phyloP scores from a whole-genome alignment of 768 basidiomycete species.

The Pisolithus tinctorius region DNA sequence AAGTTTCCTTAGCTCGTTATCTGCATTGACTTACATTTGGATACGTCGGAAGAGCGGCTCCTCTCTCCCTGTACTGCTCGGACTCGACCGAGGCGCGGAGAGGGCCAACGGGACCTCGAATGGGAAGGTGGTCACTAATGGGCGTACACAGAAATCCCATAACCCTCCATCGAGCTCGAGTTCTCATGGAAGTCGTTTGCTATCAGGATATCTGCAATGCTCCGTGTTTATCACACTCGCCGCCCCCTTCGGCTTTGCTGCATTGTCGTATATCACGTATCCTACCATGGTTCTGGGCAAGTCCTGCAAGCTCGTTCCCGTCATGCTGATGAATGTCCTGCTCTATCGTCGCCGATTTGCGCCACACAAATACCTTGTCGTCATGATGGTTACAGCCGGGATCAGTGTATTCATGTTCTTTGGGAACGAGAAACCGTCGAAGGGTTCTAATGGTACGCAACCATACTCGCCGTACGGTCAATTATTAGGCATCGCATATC shows the following conservation, averaged over 20 bases:
- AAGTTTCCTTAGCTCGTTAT: constrained; percentile 68
- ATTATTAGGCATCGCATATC: constrained; percentile 66
- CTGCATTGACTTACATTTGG: constrained; percentile 71
- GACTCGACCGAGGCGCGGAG: constrained; percentile 38
- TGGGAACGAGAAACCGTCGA: constrained; percentile 47
- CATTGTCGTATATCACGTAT: constrained; percentile 93
- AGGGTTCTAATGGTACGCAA: constrained; percentile 30
- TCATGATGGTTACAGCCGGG: constrained; percentile 83
- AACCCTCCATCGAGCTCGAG: constrained; percentile 18
- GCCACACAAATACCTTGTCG: constrained; percentile 92
- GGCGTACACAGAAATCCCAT: constrained; percentile 19
- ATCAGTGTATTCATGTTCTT: constrained; percentile 94
- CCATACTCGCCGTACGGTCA: constrained; percentile 42
- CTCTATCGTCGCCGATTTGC: constrained; percentile 92
- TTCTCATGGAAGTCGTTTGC: constrained; percentile 42
- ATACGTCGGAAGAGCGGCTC: constrained; percentile 50
- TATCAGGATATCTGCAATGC: constrained; percentile 75
- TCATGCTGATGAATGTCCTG: constrained; percentile 95
- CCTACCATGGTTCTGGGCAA: constrained; percentile 99
- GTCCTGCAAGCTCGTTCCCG: constrained; percentile 98
- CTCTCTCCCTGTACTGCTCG: constrained; percentile 51
- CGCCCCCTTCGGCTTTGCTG: constrained; percentile 93
- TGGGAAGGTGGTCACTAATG: constrained; percentile 34
- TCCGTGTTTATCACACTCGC: constrained; percentile 84
- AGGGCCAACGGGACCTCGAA: constrained; percentile 17